A percentile compares a stretch with the other conserved stretches of the same genome.
Conservation (phyloP, 1,284 basidiomycete species). For the Blastosporella zonata region DNA sequence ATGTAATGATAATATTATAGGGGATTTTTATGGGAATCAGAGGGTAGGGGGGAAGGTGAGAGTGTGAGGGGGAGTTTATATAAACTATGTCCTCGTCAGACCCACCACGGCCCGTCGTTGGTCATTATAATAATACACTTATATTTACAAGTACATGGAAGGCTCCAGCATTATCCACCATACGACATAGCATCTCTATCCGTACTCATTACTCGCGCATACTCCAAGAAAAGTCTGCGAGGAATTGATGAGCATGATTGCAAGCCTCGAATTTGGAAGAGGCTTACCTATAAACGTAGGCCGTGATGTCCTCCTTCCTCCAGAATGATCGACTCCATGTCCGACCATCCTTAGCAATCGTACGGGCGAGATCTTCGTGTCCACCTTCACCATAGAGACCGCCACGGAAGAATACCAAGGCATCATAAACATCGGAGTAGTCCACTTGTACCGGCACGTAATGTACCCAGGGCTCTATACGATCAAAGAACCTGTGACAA, state of each 20-base stretch:
- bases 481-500: conserved; percentile 37
- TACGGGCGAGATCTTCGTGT: conserved; percentile 52
- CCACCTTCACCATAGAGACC: conserved; percentile 45
- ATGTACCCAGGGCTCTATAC: conserved; percentile 60
- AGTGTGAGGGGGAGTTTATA: too few relatives aligned
- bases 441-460: conserved; percentile 62
- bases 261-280: not conserved
- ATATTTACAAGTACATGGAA: not conserved
- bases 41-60: too few relatives aligned
- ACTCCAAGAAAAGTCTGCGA: conserved; percentile 19
- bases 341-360: conserved; percentile 55
- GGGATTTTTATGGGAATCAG: too few relatives aligned
- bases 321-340: conserved; percentile 61
- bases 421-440: conserved; percentile 56
- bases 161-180: conserved; percentile 4
- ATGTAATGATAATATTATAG: too few relatives aligned
- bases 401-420: conserved; percentile 60
- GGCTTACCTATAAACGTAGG: conserved; percentile 57
- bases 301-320: conserved; percentile 62
- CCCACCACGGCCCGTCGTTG: too few relatives aligned
- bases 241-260: not conserved
- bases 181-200: conserved; percentile 19
- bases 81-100: too few relatives aligned
- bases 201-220: conserved; percentile 21
- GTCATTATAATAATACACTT: not conserved